Evolutionary conservation across 164 flowering plant genomes (phyloP), one percentile per base, ranked within the genome.

Genomic region (Paratinospora sagittata): DNA sequence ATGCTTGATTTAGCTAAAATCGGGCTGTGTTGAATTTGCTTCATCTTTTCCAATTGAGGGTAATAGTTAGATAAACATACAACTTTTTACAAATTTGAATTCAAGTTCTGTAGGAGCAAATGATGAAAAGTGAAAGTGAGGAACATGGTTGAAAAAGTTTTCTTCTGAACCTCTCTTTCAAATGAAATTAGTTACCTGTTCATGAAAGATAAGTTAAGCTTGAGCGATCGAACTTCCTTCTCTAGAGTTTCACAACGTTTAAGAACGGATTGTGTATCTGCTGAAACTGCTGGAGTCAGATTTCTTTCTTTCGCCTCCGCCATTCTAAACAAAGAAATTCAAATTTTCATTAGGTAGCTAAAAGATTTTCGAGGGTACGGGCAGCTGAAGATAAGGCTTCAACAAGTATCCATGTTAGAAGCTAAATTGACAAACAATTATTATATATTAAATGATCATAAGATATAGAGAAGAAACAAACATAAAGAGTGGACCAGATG

Each of bases 221-320:
- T 90, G 71, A 90, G 93, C 2, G 96, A 90, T 49, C 92, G 82
- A 47, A 89, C 90, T 85, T 90, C 96, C 85, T 90, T 90, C 82
- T 89, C 96, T 64, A 90, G 89, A 74, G 81, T 87, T 52, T 89
- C 96, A 73, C 96, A 89, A 55, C 93, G 78, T 79, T 87, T 90
- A 74, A 87, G 64, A 64, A 87, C 68, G 64, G 93, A 76, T 75
- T 89, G 93, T 84, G 83, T 81, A 68, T 87, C 93, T 26, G 93
- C 80, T 41, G 93, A 85, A 73, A 86, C 73, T 57, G 84, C 79
- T 33, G 96, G 91, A 19, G 84, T 82, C 67, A 71, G 74, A 78
- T 79, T 89, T 69, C 88, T 83, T 78, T 85, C 96, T 79, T 90
- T 90, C 39, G 96, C 93, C 79, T 90, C 93, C 49, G 93, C 96